Conservation (phyloP, 495 filamentous ascomycete genomes). For the Hypoxylon fragiforme region DNA sequence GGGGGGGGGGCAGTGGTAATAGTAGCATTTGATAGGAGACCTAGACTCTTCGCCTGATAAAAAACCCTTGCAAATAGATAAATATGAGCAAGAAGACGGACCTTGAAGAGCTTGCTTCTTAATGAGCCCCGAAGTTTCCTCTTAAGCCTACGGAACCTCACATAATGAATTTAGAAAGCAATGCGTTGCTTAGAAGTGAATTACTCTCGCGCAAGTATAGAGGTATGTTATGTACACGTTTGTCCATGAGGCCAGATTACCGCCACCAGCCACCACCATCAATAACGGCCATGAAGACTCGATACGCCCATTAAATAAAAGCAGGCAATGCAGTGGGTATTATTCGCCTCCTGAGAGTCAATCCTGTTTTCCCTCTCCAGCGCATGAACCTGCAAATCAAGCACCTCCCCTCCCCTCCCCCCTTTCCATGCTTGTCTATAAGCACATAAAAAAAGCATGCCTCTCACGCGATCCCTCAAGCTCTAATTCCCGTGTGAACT, state of each 20-base stretch:
- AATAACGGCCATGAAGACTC: not conserved
- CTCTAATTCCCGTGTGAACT: conserved; percentile 11
- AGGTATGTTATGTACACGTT: conserved; percentile 4
- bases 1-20: too few species aligned
- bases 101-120: too few species aligned
- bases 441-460: not conserved
- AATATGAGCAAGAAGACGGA: too few species aligned
- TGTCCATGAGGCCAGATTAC: not conserved
- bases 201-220: too few species aligned
- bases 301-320: conserved; percentile 18
- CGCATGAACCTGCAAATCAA: conserved; percentile 17
- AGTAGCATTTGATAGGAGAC: too few species aligned
- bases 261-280: not conserved
- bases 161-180: too few species aligned
- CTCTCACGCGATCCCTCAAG: not conserved
- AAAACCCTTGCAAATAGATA: too few species aligned
- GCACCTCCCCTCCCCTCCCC: too few species aligned
- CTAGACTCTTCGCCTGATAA: too few species aligned
- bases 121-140: too few species aligned
- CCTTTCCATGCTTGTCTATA: conserved; percentile 7
- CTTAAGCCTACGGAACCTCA: too few species aligned
- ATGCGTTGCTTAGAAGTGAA: too few species aligned
- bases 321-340: conserved; percentile 36
- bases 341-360: conserved; percentile 34
- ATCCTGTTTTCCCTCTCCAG: conserved; percentile 23